A percentile compares a stretch with the other conserved stretches of the same genome.
These are phyloP conservation scores for Ascochyta viciae-villosae DNA, from an alignment of 2,329 filamentous ascomycete species.

Conservation along the genomic window DNA sequence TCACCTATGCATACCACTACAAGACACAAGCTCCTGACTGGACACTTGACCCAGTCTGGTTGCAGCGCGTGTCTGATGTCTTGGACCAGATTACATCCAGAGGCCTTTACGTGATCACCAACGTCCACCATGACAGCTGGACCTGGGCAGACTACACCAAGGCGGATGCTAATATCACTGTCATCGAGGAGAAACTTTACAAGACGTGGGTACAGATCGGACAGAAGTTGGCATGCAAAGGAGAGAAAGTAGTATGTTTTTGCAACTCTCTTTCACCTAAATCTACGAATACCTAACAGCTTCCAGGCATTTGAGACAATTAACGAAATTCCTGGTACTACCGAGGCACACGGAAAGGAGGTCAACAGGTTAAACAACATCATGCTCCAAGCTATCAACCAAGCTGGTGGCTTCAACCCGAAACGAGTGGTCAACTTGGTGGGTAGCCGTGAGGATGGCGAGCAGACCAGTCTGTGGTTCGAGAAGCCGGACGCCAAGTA, in stretches of 20 bases:
- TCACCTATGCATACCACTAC: constrained; percentile 67
- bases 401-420: constrained; percentile 63
- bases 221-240: constrained; percentile 61
- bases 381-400: constrained; percentile 62
- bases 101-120: constrained; percentile 62
- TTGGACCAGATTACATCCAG: constrained; percentile 62
- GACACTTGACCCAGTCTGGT: constrained; percentile 62
- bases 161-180: constrained; percentile 55
- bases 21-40: constrained; percentile 59
- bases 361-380: constrained; percentile 65
- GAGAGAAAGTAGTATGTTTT: constrained; percentile 51
- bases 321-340: constrained; percentile 65
- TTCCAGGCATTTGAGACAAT: constrained; percentile 62
- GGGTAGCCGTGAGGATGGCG: constrained; percentile 59
- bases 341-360: constrained; percentile 57
- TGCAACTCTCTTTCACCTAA: too few relatives aligned
- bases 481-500: constrained; percentile 54
- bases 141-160: constrained; percentile 63
- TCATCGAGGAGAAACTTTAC: constrained; percentile 64
- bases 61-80: constrained; percentile 65
- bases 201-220: constrained; percentile 66
- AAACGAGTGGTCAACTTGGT: constrained; percentile 64
- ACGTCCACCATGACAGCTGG: constrained; percentile 68
- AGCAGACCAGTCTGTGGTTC: constrained; percentile 64
- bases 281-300: not conserved